Percentiles rank a stretch among this genome's conserved stretches.
Conservation (phyloP, 2,329 filamentous ascomycete genomes). For the Ampelomyces quisqualis region DNA sequence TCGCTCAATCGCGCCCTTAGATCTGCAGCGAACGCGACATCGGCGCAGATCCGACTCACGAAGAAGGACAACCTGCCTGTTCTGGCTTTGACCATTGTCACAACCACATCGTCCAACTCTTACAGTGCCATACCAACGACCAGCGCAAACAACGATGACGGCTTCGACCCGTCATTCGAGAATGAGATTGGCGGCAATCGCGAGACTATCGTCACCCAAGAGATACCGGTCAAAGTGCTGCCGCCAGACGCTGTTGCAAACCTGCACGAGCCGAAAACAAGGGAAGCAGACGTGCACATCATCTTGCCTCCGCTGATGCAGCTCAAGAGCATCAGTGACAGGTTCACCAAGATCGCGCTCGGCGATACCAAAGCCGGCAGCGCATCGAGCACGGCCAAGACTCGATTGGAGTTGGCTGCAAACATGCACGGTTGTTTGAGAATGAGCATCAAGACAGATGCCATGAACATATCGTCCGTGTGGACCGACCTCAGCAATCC, state of each 20-base stretch:
- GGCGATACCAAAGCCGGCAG: constrained; percentile 41
- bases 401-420: constrained; percentile 78
- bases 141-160: constrained; percentile 26
- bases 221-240: constrained; percentile 91
- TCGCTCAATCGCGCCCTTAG: constrained; percentile 88
- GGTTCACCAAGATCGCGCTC: constrained; percentile 79
- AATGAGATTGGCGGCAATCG: constrained; percentile 57
- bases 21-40: constrained; percentile 78
- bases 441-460: constrained; percentile 78
- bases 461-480: constrained; percentile 77
- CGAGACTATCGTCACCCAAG: constrained; percentile 91
- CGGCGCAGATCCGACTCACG: constrained; percentile 82
- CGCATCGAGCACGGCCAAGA: constrained; percentile 29
- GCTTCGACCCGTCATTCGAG: constrained; percentile 29
- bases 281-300: constrained; percentile 92
- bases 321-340: constrained; percentile 89
- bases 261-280: constrained; percentile 88
- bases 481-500: constrained; percentile 89
- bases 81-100: constrained; percentile 85
- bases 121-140: constrained; percentile 40
- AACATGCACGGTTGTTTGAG: constrained; percentile 92
- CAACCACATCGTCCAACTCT: constrained; percentile 60
- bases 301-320: constrained; percentile 83
- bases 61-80: constrained; percentile 88
- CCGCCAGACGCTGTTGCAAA: constrained; percentile 80